phyloP scores from a whole-genome alignment of 257 asterid genomes.

The Verbascum thapsus region DNA sequence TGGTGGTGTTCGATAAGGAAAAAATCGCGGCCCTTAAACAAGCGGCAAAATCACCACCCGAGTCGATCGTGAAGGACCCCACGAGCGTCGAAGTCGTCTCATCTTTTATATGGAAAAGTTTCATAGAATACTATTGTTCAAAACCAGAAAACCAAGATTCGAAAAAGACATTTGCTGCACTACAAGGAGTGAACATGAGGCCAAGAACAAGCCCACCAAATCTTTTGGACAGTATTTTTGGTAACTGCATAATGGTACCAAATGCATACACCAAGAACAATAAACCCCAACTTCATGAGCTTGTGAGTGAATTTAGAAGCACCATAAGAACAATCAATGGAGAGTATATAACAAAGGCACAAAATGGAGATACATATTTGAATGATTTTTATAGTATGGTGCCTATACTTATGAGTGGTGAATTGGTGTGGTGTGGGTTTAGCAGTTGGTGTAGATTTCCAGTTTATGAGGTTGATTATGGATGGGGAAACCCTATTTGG shows the following conservation, averaged over 20 bases:
- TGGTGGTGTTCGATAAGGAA: too few relatives aligned
- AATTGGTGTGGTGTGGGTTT: constrained; percentile 13
- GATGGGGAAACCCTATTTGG: constrained; percentile 37
- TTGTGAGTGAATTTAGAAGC: constrained; percentile 1
- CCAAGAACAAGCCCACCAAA: constrained; percentile 21
- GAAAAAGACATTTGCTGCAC: neutral
- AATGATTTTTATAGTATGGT: neutral
- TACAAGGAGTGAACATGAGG: constrained; percentile 15
- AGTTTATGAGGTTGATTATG: constrained; percentile 34
- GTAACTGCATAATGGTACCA: neutral
- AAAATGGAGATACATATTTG: neutral
- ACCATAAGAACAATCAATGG: constrained; percentile 20
- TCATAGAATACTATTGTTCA: too few relatives aligned
- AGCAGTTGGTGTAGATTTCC: constrained; percentile 38
- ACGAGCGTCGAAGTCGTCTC: constrained; percentile 36
- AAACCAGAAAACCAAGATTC: neutral
- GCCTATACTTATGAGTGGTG: neutral
- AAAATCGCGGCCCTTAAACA: too few relatives aligned
- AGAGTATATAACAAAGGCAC: neutral
- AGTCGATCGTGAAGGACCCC: too few relatives aligned
- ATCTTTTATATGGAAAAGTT: constrained; percentile 36
- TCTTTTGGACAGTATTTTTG: constrained; percentile 28
- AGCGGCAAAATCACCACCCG: too few relatives aligned
- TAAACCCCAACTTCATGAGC: neutral
- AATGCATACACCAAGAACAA: neutral